Base-by-base conservation (phyloP, 2,329 filamentous ascomycete genomes). In the Celoporthe dispersa region DNA sequence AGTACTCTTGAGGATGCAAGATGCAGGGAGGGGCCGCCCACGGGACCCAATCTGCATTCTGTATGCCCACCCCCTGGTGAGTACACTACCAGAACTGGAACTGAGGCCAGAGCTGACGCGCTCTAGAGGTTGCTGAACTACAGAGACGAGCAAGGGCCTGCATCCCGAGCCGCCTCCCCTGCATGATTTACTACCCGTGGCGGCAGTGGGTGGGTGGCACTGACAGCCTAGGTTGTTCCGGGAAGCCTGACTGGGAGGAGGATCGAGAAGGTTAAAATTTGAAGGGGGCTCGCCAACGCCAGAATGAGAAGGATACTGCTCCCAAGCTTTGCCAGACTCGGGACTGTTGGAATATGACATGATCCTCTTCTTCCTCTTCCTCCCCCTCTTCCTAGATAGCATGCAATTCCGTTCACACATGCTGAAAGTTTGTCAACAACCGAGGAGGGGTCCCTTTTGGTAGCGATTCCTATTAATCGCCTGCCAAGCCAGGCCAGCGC, bases 261-360 rank as follows among this genome's bases (percentile, higher is more conserved):
- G 53, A 57, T 31, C 53, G 53, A 57, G 28, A 57, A 57, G 53
- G 53, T 57, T 57, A 19, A 28, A 31, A 31, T 57, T 57, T 57
- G 28, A 57, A 57, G 53, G 53, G n/a, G 14, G 53, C 25, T 31
- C 28, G 19, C 25, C 11, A 28, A 48, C 44, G 25, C 28, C 25
- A 31, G 16, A 16, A 57, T 33, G 25, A 28, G 28, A 57, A 57
- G 53, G 14, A 57, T 31, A 7, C 25, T 31, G 25, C 53, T n/a
- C 44, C 53, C 53, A 57, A 33, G 28, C 25, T 16, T 19, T 48
- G 44, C 7, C 22, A 48, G 53, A 55, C 14, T 16, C 19, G 53
- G 53, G 0, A 16, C 3, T 48, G 7, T n/a, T 33, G 53, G 53
- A 31, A 16, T 7, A 57, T 33, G 44, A 48, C n/a, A n/a, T n/a